Evolutionary conservation across 139 green algal genomes (phyloP), one percentile per base, ranked within the genome.

Genomic region (Micractinium sp.): DNA sequence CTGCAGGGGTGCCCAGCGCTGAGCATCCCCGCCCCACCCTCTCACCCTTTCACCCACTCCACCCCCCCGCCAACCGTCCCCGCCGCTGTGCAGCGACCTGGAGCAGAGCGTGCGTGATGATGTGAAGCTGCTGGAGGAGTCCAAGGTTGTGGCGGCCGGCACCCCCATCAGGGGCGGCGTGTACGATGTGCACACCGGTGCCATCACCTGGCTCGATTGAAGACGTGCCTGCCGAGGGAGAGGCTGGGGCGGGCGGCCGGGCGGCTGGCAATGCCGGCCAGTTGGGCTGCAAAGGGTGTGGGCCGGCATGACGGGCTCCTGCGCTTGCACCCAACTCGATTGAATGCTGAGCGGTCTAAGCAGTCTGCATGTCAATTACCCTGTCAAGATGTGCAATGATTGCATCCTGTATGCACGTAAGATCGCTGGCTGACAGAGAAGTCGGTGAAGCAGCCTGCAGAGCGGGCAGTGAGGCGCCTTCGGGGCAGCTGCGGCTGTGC

Each of bases 141-240:
- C 85, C 22, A 39, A 66, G 0, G 78, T 95, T 35, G 74, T 91
- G 23, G 69, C 60, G 38, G 63, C 83, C 19, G 91, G 87, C 74
- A 92, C 85, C 4, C 84, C 82, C 19, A 85, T 96, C 29, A 76
- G 87, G 20, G 94, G 94, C 18, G 91, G 91, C 61, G 74, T 96
- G 20, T 96, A 96, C 25, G 87, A 96, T 53, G 94, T 96, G 20
- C 81, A 92, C 36, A 94, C 89, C 3, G 93, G 93, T 63, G 86
- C 81, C 74, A 9, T 95, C 27, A 85, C 35, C 25, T 87, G 41
- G 36, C 81, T 91, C 19, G 86, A 66, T 12, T 85, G 75, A 85
- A 22, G 41, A n/a, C n/a, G n/a, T n/a, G n/a, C n/a, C n/a, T n/a
- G n/a, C n/a, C n/a, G n/a, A n/a, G n/a, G n/a, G n/a, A n/a, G n/a